These are phyloP conservation scores for Cyberlindnera petersonii DNA, from an alignment of 805 yeast genomes.

Conservation along the genomic window DNA sequence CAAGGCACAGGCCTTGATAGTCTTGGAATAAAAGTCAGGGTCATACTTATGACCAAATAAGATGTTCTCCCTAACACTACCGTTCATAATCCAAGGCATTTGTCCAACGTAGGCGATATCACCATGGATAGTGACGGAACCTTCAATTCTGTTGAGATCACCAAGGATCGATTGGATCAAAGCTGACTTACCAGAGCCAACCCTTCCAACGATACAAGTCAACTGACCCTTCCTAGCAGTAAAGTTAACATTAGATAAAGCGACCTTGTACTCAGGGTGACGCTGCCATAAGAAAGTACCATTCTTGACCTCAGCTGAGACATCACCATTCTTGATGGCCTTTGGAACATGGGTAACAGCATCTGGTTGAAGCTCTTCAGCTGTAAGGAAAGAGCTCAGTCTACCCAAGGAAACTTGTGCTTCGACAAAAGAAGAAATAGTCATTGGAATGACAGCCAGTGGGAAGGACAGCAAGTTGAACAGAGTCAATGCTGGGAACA, in stretches of 20 bases:
- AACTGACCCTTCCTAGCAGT: constrained; percentile 70
- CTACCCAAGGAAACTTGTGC: constrained; percentile 81
- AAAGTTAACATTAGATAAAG: constrained; percentile 59
- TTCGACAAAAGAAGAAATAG: constrained; percentile 80
- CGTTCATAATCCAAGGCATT: constrained; percentile 97
- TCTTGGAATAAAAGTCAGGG: constrained; percentile 71
- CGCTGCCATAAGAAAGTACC: constrained; percentile 81
- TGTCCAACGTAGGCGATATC: constrained; percentile 86
- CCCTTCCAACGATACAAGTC: constrained; percentile 83
- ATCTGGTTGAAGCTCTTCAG: constrained; percentile 79
- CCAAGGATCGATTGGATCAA: constrained; percentile 77
- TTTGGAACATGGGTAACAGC: constrained; percentile 53
- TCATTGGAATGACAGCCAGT: constrained; percentile 86
- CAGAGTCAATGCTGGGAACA: constrained; percentile 83
- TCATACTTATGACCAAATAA: constrained; percentile 86
- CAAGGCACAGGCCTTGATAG: constrained; percentile 86
- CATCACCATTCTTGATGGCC: constrained; percentile 58
- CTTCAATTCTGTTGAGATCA: constrained; percentile 71
- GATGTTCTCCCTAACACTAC: constrained; percentile 85
- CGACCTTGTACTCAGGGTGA: constrained; percentile 63
- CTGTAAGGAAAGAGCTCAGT: constrained; percentile 64
- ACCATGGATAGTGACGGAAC: constrained; percentile 70
- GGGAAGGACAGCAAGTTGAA: constrained; percentile 92
- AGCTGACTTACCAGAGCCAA: constrained; percentile 88
- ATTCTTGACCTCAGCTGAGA: constrained; percentile 54